phyloP scores from a whole-genome alignment of 2,329 filamentous ascomycete genomes.

The Sclerotinia trifoliorum region DNA sequence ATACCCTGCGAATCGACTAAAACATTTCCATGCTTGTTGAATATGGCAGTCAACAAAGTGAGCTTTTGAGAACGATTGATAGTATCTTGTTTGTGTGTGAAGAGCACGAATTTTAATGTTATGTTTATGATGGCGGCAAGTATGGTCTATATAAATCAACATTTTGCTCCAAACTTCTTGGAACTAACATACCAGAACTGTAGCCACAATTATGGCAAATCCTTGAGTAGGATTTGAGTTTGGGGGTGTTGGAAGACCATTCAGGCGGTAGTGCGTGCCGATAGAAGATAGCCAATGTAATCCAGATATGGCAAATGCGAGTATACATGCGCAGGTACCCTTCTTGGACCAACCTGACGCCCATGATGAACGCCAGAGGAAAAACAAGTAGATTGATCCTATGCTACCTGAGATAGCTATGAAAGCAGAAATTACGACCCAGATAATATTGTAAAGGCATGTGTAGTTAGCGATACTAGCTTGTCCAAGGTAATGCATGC shows the following conservation, averaged over 20 bases:
- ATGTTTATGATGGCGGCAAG: constrained; percentile 59
- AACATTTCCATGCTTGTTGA: constrained; percentile 64
- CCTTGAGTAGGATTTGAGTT: constrained; percentile 14
- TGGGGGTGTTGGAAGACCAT: constrained; percentile 43
- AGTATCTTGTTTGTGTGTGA: constrained; percentile 33
- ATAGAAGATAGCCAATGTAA: constrained; percentile 84
- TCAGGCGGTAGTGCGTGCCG: constrained; percentile 65
- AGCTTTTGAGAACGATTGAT: constrained; percentile 51
- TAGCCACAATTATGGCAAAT: constrained; percentile 31
- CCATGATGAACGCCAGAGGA: constrained; percentile 73
- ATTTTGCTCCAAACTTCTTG: background rate
- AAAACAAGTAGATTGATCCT: constrained; percentile 70
- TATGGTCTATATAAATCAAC: constrained; percentile 50
- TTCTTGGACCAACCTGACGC: constrained; percentile 77
- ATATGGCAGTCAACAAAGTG: constrained; percentile 59
- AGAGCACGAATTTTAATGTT: constrained; percentile 52
- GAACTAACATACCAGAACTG: constrained; percentile 26
- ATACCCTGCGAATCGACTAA: constrained; percentile 69
- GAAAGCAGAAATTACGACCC: constrained; percentile 63
- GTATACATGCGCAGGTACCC: constrained; percentile 60
- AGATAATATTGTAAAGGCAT: constrained; percentile 57
- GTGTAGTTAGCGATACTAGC: constrained; percentile 75
- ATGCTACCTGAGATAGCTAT: constrained; percentile 73
- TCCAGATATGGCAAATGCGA: constrained; percentile 73
- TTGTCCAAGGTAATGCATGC: constrained; percentile 89